Evolutionary conservation across 23 red algal genomes (phyloP).

Genomic region (Chondrus crispus): DNA sequence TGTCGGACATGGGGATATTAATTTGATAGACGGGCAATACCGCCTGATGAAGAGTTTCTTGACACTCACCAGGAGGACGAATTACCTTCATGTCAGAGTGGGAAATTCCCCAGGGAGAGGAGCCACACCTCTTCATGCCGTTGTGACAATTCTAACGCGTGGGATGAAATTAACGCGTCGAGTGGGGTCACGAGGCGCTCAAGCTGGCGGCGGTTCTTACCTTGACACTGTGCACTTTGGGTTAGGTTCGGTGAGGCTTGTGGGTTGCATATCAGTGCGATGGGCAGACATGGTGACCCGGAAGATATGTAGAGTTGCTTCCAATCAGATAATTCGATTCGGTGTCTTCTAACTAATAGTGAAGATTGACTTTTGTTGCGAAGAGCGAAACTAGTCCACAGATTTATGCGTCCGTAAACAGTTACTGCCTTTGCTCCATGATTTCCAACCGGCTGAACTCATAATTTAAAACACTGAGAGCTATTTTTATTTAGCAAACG

Average conservation of each 20-base stretch:
- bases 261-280: conserved; percentile 10
- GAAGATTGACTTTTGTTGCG: too few species aligned
- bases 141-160: background rate
- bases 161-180: background rate
- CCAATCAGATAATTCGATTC: background rate
- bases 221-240: conserved; percentile 64
- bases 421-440: too few species aligned
- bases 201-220: background rate
- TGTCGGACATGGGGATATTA: background rate
- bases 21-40: background rate
- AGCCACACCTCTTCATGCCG: background rate
- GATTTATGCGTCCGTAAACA: too few species aligned
- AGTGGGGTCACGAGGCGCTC: background rate
- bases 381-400: too few species aligned
- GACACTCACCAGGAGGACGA: background rate
- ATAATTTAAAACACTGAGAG: too few species aligned
- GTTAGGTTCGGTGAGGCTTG: background rate
- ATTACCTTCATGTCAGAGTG: conserved; percentile 4
- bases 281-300: background rate
- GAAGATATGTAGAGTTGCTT: background rate
- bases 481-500: too few species aligned
- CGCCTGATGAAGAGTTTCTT: background rate
- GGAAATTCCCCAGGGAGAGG: background rate
- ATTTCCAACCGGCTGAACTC: too few species aligned
- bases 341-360: too few species aligned